These are phyloP conservation scores for Sphaceloma murrayae DNA, from an alignment of 2,329 filamentous ascomycete genomes.

Conservation along the genomic window DNA sequence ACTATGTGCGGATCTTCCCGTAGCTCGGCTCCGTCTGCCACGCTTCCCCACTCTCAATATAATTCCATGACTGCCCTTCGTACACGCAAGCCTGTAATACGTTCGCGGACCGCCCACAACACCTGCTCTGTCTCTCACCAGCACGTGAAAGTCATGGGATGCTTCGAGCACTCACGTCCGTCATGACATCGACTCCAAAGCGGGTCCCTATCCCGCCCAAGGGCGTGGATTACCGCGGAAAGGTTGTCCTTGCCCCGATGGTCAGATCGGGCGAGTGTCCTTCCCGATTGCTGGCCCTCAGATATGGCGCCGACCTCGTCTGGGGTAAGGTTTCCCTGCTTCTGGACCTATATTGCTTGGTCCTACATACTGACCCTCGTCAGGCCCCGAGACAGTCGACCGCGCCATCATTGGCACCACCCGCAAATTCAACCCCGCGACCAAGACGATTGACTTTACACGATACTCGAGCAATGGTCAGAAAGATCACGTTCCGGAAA, in stretches of 20 bases:
- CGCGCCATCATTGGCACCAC: conserved; percentile 80
- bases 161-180: conserved; percentile 29
- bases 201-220: conserved; percentile 74
- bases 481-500: conserved; percentile 47
- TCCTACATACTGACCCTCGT: conserved; percentile 15
- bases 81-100: not conserved
- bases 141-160: conserved; percentile 27
- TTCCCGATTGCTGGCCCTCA: conserved; percentile 75
- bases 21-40: not conserved
- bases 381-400: conserved; percentile 89
- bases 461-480: conserved; percentile 62
- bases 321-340: too few species aligned
- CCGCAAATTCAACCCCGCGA: conserved; percentile 64
- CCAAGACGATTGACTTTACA: conserved; percentile 75
- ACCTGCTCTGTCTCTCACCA: not conserved
- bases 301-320: conserved; percentile 93
- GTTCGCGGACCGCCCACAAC: not conserved
- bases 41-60: conserved; percentile 14
- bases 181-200: conserved; percentile 33
- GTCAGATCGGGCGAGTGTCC: conserved; percentile 94
- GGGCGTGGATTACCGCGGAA: conserved; percentile 89
- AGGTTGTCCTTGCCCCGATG: conserved; percentile 94
- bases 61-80: conserved; percentile 1
- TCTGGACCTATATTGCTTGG: conserved; percentile 19
- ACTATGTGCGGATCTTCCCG: not conserved